These are phyloP conservation scores for Pelomyxa schiedti DNA, from an alignment of 78 protist genomes.

Conservation along the genomic window DNA sequence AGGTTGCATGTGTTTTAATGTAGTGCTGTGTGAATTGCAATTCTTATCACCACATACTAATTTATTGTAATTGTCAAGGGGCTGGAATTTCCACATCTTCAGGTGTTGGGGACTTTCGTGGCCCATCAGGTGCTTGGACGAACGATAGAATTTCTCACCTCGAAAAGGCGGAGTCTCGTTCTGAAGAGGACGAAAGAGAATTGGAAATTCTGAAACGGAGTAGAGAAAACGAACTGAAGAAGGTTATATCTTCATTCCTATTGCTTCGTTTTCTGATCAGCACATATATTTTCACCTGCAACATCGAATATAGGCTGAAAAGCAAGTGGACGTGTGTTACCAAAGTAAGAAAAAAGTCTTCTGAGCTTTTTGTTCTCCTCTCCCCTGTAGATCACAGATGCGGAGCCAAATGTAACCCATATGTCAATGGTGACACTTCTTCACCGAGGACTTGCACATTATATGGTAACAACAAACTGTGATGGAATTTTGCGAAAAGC, in stretches of 20 bases:
- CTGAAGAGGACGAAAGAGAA: not conserved
- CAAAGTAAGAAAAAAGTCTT: not conserved
- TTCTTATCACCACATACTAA: too few relatives aligned
- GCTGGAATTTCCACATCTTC: slow-evolving; percentile 2
- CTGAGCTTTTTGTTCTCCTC: not conserved
- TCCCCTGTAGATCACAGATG: not conserved
- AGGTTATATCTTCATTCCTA: too few relatives aligned
- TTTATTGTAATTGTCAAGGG: not conserved
- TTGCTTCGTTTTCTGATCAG: too few relatives aligned
- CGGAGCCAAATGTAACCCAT: not conserved
- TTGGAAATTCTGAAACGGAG: not conserved
- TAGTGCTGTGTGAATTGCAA: not conserved
- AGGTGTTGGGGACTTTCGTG: not conserved
- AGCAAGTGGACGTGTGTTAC: not conserved
- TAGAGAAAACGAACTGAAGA: not conserved
- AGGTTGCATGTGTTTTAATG: not conserved
- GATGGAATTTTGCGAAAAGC: not conserved
- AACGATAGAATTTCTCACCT: not conserved
- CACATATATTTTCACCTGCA: too few relatives aligned
- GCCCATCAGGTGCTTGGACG: slow-evolving; percentile 10
- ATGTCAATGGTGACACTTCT: not conserved
- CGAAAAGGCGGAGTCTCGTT: not conserved
- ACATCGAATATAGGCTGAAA: too few relatives aligned
- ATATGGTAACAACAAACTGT: not conserved
- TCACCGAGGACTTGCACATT: not conserved